Base-by-base conservation (phyloP, 1,284 basidiomycete genomes). In the Trametes versicolor region DNA sequence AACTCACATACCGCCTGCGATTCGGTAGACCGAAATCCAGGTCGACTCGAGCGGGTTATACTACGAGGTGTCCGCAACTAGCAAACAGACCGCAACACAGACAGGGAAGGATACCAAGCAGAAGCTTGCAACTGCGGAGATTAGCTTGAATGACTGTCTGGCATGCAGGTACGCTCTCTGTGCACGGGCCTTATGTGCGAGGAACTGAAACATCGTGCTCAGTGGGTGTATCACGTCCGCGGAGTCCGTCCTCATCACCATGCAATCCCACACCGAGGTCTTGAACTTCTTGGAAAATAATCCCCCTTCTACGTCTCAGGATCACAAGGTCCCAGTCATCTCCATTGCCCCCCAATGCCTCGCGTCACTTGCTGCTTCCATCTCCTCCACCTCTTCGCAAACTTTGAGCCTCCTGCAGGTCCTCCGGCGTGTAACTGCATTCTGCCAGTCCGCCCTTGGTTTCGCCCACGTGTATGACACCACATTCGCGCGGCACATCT, bases 181-280 rank as follows among this genome's bases (percentile, higher is more conserved):
- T 32, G 27, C 32, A 39, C 47, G 19, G 60, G 21, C 47, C 48
- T 50, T 54, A 19, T 54, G 25, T 43, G 8, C 37, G 12, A 54
- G 23, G 25, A 25, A 60, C 67, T 54, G 60, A 66, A 61, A n/a
- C 49, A n/a, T n/a, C 62, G 58, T 27, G 25, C 29, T 2, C 71
- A 98, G 96, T 67, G 97, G 97, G 1, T 99, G 97, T 75, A 99
- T 99, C 73, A 99, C 97, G 1, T 98, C 96, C 53, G 97, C 97
- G 39, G 97, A 99, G 83, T 97, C 95, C 15, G 92, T 99, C 41
- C 87, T 99, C 64, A 98, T 99, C 76, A 96, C 95, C n/a, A 87
- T 98, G 66, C 98, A 99, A 79, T 97, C 95, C 17, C 96, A 98
- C 75, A 88, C 89, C 27, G 96, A 99, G 78, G 94, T 99, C 1